phyloP scores from a whole-genome alignment of 495 filamentous ascomycete species.

The Xylaria cubensis region DNA sequence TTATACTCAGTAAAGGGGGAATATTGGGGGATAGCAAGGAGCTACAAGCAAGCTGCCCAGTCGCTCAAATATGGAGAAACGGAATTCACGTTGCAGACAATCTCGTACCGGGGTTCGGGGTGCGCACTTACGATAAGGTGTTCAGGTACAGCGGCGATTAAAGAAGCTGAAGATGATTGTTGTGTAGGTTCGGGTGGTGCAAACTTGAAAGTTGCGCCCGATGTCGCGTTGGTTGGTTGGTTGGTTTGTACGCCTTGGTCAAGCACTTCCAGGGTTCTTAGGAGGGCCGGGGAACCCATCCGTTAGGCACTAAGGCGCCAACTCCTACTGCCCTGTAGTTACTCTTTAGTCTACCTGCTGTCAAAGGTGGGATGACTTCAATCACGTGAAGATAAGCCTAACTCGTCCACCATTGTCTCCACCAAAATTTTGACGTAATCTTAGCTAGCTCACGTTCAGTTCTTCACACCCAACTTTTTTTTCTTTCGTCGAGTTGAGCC shows the following conservation, averaged over 20 bases:
- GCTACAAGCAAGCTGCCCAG: not conserved
- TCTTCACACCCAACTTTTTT: constrained; percentile 15
- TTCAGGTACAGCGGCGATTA: not conserved
- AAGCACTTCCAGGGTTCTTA: constrained; percentile 2
- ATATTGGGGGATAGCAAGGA: too few relatives aligned
- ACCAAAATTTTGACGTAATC: constrained; percentile 10
- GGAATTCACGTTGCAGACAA: not conserved
- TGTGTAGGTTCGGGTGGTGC: constrained; percentile 6
- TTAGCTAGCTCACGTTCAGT: not conserved
- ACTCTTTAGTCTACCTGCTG: not conserved
- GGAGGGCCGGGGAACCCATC: not conserved
- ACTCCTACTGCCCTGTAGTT: not conserved
- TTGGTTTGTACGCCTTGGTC: not conserved
- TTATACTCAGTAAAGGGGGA: not conserved
- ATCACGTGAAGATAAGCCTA: constrained; percentile 19
- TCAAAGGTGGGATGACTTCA: constrained; percentile 26
- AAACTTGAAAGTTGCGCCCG: constrained; percentile 20
- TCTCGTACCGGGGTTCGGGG: too few relatives aligned
- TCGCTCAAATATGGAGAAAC: not conserved
- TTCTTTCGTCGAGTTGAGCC: constrained; percentile 30
- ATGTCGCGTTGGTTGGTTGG: constrained; percentile 24
- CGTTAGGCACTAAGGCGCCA: constrained; percentile 9
- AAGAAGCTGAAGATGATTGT: not conserved
- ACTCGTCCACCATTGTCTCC: not conserved
- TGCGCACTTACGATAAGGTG: constrained; percentile 9